A percentile compares a stretch with the other conserved stretches of the same genome.
Conservation (phyloP, 495 filamentous ascomycete genomes). For the Chlorociboria aeruginascens region DNA sequence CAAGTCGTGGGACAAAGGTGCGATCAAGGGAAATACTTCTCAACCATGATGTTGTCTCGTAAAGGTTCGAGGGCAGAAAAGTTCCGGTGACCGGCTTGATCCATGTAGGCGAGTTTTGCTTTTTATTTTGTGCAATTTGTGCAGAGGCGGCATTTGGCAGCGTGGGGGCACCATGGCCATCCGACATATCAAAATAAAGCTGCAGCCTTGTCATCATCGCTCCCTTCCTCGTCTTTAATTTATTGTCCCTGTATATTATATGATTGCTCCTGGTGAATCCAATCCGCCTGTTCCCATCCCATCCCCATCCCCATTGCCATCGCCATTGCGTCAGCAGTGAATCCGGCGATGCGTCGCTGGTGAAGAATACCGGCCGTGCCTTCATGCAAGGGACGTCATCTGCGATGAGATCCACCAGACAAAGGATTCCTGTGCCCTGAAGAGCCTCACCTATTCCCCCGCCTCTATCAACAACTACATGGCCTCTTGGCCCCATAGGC, state of each 20-base stretch:
- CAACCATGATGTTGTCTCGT: too few relatives aligned
- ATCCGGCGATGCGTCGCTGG: background rate
- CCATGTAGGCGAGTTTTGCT: too few relatives aligned
- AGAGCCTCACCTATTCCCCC: background rate
- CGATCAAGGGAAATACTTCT: background rate
- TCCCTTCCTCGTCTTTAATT: too few relatives aligned
- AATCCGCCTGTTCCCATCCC: background rate
- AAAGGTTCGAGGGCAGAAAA: background rate
- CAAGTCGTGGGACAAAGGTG: background rate
- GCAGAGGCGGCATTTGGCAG: background rate
- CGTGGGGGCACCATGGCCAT: background rate
- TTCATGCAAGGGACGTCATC: slow-evolving; percentile 2
- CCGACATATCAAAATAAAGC: background rate
- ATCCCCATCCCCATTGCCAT: too few relatives aligned
- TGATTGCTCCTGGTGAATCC: too few relatives aligned
- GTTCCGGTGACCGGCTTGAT: background rate
- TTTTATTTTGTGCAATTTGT: too few relatives aligned
- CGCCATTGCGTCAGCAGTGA: background rate
- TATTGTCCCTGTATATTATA: too few relatives aligned
- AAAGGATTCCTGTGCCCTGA: background rate
- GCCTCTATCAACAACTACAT: background rate
- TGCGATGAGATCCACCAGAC: background rate
- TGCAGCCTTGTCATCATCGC: background rate
- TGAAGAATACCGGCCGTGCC: background rate
- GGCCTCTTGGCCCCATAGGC: slow-evolving; percentile 4